Evolutionary conservation across 495 filamentous ascomycete species (phyloP).

Genomic region (Xylaria bambusicola): DNA sequence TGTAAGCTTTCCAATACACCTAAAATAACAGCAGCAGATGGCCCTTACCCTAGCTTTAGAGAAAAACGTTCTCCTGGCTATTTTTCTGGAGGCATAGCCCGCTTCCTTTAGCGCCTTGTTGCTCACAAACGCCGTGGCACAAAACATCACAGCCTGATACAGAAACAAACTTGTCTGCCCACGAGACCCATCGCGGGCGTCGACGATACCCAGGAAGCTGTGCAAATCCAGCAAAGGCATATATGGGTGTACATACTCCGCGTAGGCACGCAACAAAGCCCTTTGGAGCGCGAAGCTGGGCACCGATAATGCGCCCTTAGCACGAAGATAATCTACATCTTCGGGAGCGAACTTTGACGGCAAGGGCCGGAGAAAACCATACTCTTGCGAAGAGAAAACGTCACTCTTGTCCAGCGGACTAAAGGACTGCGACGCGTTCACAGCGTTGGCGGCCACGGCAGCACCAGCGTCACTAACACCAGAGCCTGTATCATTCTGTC

Average conservation of each 20-base stretch:
- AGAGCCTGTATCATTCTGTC: constrained; percentile 23
- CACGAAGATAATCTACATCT: constrained; percentile 72
- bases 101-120: constrained; percentile 66
- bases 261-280: constrained; percentile 71
- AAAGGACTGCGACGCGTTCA: constrained; percentile 33
- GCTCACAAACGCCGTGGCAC: constrained; percentile 75
- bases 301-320: constrained; percentile 73
- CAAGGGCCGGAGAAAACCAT: constrained; percentile 72
- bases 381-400: constrained; percentile 47
- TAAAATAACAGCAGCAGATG: neutral
- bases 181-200: constrained; percentile 62
- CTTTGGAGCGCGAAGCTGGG: constrained; percentile 68
- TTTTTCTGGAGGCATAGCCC: constrained; percentile 69
- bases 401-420: constrained; percentile 37
- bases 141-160: constrained; percentile 83
- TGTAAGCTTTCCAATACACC: constrained; percentile 23
- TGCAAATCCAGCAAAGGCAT: constrained; percentile 84
- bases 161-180: constrained; percentile 74
- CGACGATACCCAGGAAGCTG: constrained; percentile 68
- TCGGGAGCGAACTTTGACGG: constrained; percentile 68
- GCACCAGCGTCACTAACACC: constrained; percentile 20
- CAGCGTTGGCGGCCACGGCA: constrained; percentile 10
- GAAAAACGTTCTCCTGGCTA: constrained; percentile 78
- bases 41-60: constrained; percentile 69
- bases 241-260: constrained; percentile 84